Evolutionary conservation across 2,329 filamentous ascomycete genomes (phyloP).

Genomic region (Nigrospora osmanthi): DNA sequence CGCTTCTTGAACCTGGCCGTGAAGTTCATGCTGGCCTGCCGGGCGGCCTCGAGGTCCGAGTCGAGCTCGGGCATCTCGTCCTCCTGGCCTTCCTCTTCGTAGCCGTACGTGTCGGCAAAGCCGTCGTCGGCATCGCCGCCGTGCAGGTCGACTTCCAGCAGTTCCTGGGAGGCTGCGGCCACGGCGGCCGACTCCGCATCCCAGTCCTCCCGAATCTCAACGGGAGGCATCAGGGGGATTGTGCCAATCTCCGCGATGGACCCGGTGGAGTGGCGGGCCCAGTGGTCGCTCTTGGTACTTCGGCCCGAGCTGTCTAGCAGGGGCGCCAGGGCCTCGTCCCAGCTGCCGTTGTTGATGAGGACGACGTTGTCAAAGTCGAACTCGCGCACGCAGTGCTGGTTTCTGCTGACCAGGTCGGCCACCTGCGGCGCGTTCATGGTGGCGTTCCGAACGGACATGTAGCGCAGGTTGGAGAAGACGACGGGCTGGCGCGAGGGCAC

Average conservation of each 20-base stretch:
- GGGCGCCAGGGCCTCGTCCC: slow-evolving; percentile 76
- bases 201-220: slow-evolving; percentile 23
- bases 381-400: slow-evolving; percentile 62
- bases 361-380: slow-evolving; percentile 74
- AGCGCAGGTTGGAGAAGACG: slow-evolving; percentile 58
- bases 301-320: slow-evolving; percentile 44
- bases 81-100: slow-evolving; percentile 17
- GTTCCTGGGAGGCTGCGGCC: slow-evolving; percentile 41
- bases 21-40: slow-evolving; percentile 19
- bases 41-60: slow-evolving; percentile 23
- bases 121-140: slow-evolving; percentile 24
- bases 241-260: slow-evolving; percentile 21
- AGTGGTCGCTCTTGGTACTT: slow-evolving; percentile 25
- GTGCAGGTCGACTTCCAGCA: slow-evolving; percentile 30
- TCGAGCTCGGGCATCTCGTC: slow-evolving; percentile 20
- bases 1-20: slow-evolving; percentile 26
- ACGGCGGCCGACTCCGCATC: slow-evolving; percentile 45
- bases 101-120: slow-evolving; percentile 25
- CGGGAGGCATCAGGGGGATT: slow-evolving; percentile 8
- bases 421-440: slow-evolving; percentile 66
- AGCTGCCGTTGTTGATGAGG: slow-evolving; percentile 60
- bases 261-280: slow-evolving; percentile 32
- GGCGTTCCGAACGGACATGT: slow-evolving; percentile 65
- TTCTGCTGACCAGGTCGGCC: slow-evolving; percentile 56
- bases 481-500: slow-evolving; percentile 46